Evolutionary conservation across 768 basidiomycete genomes (phyloP), one percentile per base, ranked within the genome.

Genomic region (Pholiota molesta): DNA sequence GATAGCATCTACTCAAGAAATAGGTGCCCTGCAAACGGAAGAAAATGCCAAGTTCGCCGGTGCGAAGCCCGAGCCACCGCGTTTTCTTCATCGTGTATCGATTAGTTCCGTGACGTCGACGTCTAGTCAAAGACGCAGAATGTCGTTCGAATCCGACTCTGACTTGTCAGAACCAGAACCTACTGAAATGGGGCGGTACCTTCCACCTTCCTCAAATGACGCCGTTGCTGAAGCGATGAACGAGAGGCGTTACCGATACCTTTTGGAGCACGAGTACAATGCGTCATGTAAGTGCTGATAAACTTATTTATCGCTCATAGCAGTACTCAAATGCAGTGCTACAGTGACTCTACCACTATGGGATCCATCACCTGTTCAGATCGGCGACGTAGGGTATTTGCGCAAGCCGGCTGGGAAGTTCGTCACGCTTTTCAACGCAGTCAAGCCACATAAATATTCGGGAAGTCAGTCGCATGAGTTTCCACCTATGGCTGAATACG

Each of bases 321-420:
- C 52, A 29, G 61, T 59, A 26, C 57, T 33, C 51, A 61, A 31
- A 51, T 40, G 28, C 58, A 37, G 47, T 4, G 10, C 59, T 39
- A 3, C 37, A 88, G 87, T 91, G 61, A 84, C 80, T 0, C 72
- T 88, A 21, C 88, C 92, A 7, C 74, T 93, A 6, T 95, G 92
- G 92, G 80, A 77, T 5, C 92, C 92, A 1, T 75, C 82, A 3
- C 79, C 68, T 5, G 83, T 94, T 0, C 71, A 79, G 13, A 74
- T 93, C 2, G 93, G 92, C 7, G 86, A 87, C 2, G 87, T 94
- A 9, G 93, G 93, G 2, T 95, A 90, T 70, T 74, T 93, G 26
- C 79, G 78, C 35, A 90, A 88, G 66, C 83, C 87, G 0, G 73
- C 74, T n/a, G 92, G 92, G 2, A 73, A 76, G 49, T 95, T 95